phyloP scores from a whole-genome alignment of 805 yeast species.

The Metschnikowia borealis region DNA sequence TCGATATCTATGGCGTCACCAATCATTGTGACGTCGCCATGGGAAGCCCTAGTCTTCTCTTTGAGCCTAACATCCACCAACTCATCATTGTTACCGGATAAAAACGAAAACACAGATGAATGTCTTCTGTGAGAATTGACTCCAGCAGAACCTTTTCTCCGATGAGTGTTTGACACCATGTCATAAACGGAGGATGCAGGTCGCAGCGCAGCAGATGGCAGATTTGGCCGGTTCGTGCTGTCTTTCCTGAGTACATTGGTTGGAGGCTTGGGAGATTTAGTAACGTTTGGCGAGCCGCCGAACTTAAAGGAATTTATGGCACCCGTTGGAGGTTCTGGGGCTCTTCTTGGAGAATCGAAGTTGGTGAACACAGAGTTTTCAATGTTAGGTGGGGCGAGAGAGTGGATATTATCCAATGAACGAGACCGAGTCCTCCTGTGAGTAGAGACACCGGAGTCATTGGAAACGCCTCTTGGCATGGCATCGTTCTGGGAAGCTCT shows the following conservation, averaged over 20 bases:
- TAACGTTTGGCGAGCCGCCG: slow-evolving; percentile 22
- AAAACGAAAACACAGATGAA: slow-evolving; percentile 55
- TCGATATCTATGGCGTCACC: slow-evolving; percentile 30
- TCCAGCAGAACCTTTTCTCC: slow-evolving; percentile 29
- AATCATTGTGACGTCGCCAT: slow-evolving; percentile 10
- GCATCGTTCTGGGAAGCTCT: not conserved
- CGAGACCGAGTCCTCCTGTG: slow-evolving; percentile 50
- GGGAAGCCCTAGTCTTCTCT: slow-evolving; percentile 1
- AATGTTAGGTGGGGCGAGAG: slow-evolving; percentile 1
- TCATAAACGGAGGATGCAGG: slow-evolving; percentile 53
- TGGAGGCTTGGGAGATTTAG: not conserved
- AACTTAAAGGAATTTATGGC: slow-evolving; percentile 32
- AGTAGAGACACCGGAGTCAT: slow-evolving; percentile 4
- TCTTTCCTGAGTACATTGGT: slow-evolving; percentile 11
- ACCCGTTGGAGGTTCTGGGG: slow-evolving; percentile 61
- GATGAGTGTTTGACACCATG: slow-evolving; percentile 28
- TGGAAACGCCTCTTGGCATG: slow-evolving; percentile 2
- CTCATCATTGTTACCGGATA: slow-evolving; percentile 31
- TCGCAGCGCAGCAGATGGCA: slow-evolving; percentile 22
- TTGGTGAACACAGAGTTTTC: slow-evolving; percentile 10
- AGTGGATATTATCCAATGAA: slow-evolving; percentile 41
- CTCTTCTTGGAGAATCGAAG: slow-evolving; percentile 66
- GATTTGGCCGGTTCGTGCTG: slow-evolving; percentile 11
- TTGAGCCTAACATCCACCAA: not conserved
- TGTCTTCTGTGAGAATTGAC: slow-evolving; percentile 49